A percentile compares a stretch with the other conserved stretches of the same genome.
Conservation (phyloP, 768 basidiomycete species). For the Pleurotus sapidus region DNA sequence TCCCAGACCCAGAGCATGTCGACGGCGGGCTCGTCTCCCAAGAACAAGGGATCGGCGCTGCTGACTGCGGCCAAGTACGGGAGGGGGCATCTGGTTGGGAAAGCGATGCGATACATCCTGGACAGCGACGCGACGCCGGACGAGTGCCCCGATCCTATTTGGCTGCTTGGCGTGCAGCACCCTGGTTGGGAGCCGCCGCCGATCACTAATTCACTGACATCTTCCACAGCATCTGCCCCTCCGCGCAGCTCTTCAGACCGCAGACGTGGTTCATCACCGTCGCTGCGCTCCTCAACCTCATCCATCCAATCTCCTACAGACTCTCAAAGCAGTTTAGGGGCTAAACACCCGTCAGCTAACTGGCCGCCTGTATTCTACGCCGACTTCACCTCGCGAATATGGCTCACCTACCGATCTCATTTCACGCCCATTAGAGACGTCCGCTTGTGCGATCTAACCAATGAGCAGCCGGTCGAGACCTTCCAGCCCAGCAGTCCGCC, state of each 20-base stretch:
- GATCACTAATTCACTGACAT: conserved; percentile 13
- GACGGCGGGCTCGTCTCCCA: conserved; percentile 17
- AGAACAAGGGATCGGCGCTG: conserved; percentile 37
- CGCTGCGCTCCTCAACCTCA: conserved; percentile 41
- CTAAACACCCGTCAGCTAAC: conserved; percentile 38
- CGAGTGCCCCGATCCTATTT: conserved; percentile 78
- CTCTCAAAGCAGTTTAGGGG: not conserved
- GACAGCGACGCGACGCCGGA: conserved; percentile 89
- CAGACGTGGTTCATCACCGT: conserved; percentile 30
- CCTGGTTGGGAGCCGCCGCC: conserved; percentile 61
- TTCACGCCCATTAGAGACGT: conserved; percentile 79
- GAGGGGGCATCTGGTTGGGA: conserved; percentile 68
- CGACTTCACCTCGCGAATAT: conserved; percentile 86
- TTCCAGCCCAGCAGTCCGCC: conserved; percentile 28
- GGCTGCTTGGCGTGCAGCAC: conserved; percentile 85
- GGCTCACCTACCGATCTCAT: conserved; percentile 90
- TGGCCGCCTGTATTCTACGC: conserved; percentile 86
- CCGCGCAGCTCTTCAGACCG: conserved; percentile 9
- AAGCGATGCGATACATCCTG: conserved; percentile 85
- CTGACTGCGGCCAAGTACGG: conserved; percentile 71
- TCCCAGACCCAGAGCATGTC: conserved; percentile 23
- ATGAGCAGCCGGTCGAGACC: conserved; percentile 8
- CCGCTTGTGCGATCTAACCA: conserved; percentile 32
- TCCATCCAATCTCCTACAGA: conserved; percentile 20
- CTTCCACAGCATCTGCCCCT: conserved; percentile 10